A percentile compares a stretch with the other conserved stretches of the same genome.
Conservation (phyloP, 192 early-diverging fungal genomes). For the Geosiphon pyriformis region DNA sequence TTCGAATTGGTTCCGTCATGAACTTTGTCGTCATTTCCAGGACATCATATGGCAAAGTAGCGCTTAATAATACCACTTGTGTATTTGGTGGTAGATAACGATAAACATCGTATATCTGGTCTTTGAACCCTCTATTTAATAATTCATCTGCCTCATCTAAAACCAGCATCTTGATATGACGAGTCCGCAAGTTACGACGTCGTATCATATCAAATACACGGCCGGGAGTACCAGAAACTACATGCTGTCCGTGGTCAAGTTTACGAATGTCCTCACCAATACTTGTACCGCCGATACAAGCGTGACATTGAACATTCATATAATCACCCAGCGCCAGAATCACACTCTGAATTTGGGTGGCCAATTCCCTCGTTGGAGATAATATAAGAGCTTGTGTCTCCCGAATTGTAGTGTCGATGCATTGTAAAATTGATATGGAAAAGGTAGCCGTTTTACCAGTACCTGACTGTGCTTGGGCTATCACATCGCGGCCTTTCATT, state of each 20-base stretch:
- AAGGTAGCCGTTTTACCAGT: slow-evolving; percentile 99
- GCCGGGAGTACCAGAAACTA: slow-evolving; percentile 94
- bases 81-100: slow-evolving; percentile 86
- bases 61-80: slow-evolving; percentile 88
- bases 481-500: slow-evolving; percentile 84
- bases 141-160: slow-evolving; percentile 98
- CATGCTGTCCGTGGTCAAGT: slow-evolving; percentile 88
- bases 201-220: slow-evolving; percentile 97
- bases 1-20: slow-evolving; percentile 92
- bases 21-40: slow-evolving; percentile 96
- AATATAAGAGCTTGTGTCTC: slow-evolving; percentile 93
- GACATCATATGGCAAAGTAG: slow-evolving; percentile 93
- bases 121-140: slow-evolving; percentile 91
- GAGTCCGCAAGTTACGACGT: slow-evolving; percentile 72
- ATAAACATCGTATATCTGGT: slow-evolving; percentile 94
- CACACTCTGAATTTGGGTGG: slow-evolving; percentile 91
- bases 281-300: slow-evolving; percentile 90
- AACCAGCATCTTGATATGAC: slow-evolving; percentile 91
- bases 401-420: slow-evolving; percentile 78
- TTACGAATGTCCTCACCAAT: slow-evolving; percentile 89
- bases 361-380: slow-evolving; percentile 94
- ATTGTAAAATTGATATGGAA: slow-evolving; percentile 88
- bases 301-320: slow-evolving; percentile 95
- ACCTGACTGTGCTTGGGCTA: slow-evolving; percentile 96
- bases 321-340: slow-evolving; percentile 91